Evolutionary conservation across 2,329 filamentous ascomycete genomes (phyloP).

Genomic region (Sphaerulina vaccinii): DNA sequence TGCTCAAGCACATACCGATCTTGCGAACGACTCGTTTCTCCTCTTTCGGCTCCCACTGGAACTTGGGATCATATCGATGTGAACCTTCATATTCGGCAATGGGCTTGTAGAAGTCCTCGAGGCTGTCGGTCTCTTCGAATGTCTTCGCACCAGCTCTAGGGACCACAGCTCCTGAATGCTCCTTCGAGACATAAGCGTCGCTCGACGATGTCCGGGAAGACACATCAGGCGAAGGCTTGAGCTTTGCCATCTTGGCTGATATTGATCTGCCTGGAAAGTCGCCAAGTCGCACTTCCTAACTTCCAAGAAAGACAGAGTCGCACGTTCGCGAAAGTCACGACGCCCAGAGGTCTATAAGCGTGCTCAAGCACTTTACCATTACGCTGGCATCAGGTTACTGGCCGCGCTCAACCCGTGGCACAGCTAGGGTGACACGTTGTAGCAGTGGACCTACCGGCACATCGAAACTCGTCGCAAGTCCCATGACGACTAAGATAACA

Average conservation of each 20-base stretch:
- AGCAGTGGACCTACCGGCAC: conserved; percentile 3
- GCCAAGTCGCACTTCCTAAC: conserved; percentile 10
- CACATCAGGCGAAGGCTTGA: not conserved
- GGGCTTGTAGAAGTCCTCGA: conserved; percentile 48
- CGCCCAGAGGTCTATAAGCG: conserved; percentile 9
- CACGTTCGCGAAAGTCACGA: not conserved
- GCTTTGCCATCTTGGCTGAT: conserved; percentile 3
- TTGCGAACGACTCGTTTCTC: conserved; percentile 55
- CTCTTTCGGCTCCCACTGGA: conserved; percentile 57
- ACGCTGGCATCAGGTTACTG: conserved; percentile 1
- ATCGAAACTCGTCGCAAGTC: not conserved
- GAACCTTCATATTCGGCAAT: conserved; percentile 58
- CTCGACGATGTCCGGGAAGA: conserved; percentile 4
- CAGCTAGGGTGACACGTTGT: conserved; percentile 6
- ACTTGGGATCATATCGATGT: conserved; percentile 58
- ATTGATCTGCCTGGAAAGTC: not conserved
- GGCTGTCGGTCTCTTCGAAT: conserved; percentile 36
- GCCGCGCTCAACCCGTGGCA: conserved; percentile 1
- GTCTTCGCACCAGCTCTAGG: conserved; percentile 31
- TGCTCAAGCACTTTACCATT: conserved; percentile 14
- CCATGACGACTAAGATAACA: not conserved
- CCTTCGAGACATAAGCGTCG: conserved; percentile 16
- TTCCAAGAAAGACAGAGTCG: too few species aligned
- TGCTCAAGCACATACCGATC: too few species aligned
- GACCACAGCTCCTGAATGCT: conserved; percentile 19